Evolutionary conservation across 192 early-diverging fungal genomes (phyloP), one percentile per base, ranked within the genome.

Genomic region (Endogone sp.): DNA sequence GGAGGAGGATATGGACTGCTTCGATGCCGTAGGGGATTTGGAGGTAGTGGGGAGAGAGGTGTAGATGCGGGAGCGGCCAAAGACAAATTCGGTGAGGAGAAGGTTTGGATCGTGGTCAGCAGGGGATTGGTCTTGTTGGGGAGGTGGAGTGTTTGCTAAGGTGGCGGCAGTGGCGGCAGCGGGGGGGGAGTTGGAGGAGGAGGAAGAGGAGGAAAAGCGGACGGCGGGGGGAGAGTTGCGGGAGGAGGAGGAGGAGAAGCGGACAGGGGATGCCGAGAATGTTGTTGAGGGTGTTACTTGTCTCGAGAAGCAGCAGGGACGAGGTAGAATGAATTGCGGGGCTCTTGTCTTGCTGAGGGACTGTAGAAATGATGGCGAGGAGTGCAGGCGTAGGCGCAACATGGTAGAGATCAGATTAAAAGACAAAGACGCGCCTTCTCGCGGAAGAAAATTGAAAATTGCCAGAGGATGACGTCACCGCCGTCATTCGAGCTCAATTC

Each of bases 41-140:
- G 65, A 29, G 56, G 73, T 75, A 6, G 76, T 78, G 23, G 71
- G 69, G 44, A 80, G 66, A n/a, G 74, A 69, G 3, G 80, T 81
- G 44, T 76, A 81, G 8, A 81, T 73, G 11, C 80, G 67, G 27
- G 77, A 78, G 62, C 80, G 61, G 11, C 80, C 80, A 63, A 75
- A 81, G 2, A 76, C 56, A 60, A 71, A 72, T 65, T 81, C 80
- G 16, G 70, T 78, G 24, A 81, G 61, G 21, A 81, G 66, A 20
- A 74, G 60, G 27, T 71, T 64, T 20, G 32, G 57, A 25, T 66
- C 44, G 25, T 49, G 37, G 37, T 49, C 37, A n/a, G 60, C 37
- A n/a, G 60, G 20, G 27, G 60, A 22, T n/a, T 2, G 60, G 60
- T 61, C n/a, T 8, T 62, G 37, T 49, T 6, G 37, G 16, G 37